A percentile compares a stretch with the other conserved stretches of the same genome.
Conservation (phyloP, 2,329 filamentous ascomycete species). For the Claviceps sp. region DNA sequence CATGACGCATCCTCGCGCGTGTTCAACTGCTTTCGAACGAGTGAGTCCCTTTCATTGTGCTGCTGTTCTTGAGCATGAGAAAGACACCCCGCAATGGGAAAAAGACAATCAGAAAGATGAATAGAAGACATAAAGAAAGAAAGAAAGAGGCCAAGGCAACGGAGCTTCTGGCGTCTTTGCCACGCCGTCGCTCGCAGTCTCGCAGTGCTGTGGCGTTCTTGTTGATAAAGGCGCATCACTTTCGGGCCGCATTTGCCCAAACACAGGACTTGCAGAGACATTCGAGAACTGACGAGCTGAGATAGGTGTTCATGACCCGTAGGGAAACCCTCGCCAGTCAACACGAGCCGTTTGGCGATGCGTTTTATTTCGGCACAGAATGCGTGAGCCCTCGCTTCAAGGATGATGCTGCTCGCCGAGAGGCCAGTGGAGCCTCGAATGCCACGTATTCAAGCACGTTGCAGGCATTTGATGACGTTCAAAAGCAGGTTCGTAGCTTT, state of each 20-base stretch:
- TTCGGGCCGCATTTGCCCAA: no score
- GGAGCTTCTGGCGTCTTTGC: no score
- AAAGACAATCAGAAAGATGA: not conserved
- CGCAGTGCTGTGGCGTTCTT: no score
- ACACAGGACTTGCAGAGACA: not conserved
- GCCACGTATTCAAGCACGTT: constrained; percentile 68
- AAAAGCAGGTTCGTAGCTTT: constrained; percentile 50
- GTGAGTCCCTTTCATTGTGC: constrained; percentile 34
- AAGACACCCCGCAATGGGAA: no score
- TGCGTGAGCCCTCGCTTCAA: constrained; percentile 68
- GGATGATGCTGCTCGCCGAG: constrained; percentile 43
- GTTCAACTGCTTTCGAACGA: constrained; percentile 93
- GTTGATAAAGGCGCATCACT: no score
- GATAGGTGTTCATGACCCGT: constrained; percentile 90
- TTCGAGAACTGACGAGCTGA: not conserved
- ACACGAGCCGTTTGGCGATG: constrained; percentile 94
- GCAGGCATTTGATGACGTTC: constrained; percentile 58
- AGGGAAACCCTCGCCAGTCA: constrained; percentile 67
- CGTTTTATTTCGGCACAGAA: constrained; percentile 92
- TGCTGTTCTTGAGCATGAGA: not conserved
- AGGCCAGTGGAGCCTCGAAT: constrained; percentile 51
- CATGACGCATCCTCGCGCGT: constrained; percentile 85
- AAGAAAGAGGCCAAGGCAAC: no score
- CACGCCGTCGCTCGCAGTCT: no score
- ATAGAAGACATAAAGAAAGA: not conserved